These are phyloP conservation scores for Staphylotrichum tortipilum DNA, from an alignment of 495 filamentous ascomycete species.

Conservation along the genomic window DNA sequence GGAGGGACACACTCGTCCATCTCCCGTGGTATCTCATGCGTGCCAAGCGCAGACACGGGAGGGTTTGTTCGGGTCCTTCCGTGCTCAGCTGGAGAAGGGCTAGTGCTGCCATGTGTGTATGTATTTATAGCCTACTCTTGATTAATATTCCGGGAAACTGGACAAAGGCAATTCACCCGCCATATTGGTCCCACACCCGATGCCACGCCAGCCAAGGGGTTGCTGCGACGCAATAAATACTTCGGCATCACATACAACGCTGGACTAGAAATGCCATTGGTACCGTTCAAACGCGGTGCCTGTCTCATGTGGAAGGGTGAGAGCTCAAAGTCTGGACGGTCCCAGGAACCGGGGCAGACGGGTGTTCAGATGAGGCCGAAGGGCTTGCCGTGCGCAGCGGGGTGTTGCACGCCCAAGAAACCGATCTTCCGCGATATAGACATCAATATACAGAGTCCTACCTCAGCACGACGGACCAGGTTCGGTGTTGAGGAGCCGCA, in stretches of 20 bases:
- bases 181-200: constrained; percentile 5
- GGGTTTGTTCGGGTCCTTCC: background rate
- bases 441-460: constrained; percentile 12
- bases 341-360: constrained; percentile 1
- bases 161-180: constrained; percentile 9
- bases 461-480: constrained; percentile 4
- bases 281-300: background rate
- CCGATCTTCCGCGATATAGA: constrained; percentile 23
- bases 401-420: background rate
- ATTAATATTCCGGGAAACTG: constrained; percentile 11
- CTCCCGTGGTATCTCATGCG: too few relatives aligned
- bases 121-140: constrained; percentile 14
- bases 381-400: background rate
- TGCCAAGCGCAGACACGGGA: background rate
- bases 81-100: background rate
- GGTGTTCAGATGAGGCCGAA: background rate
- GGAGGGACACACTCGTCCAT: too few relatives aligned
- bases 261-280: constrained; percentile 1
- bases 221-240: constrained; percentile 12
- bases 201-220: constrained; percentile 7
- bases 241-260: background rate
- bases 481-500: background rate
- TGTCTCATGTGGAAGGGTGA: background rate
- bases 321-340: background rate
- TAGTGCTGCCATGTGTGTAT: background rate